Percentiles rank a stretch among this genome's conserved stretches.
These are phyloP conservation scores for Geotrichum klebahnii DNA, from an alignment of 1,139 yeast species.

Conservation along the genomic window DNA sequence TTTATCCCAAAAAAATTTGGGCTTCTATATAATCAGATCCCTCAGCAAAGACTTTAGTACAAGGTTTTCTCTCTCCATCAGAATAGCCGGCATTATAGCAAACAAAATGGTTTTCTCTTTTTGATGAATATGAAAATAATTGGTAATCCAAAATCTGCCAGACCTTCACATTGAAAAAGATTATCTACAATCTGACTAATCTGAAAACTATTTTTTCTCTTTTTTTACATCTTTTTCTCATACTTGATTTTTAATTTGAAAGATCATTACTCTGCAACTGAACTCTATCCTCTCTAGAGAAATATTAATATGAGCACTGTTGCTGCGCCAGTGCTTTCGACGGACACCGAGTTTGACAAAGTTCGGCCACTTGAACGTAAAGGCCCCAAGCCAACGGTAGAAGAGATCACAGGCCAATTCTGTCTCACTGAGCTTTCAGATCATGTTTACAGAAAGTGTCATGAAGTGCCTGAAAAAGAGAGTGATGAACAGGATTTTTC, in stretches of 20 bases:
- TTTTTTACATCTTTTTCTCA: neutral
- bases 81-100: too few species aligned
- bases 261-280: too few species aligned
- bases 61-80: too few species aligned
- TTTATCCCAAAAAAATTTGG: too few species aligned
- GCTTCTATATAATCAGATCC: too few species aligned
- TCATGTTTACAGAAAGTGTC: constrained; percentile 28
- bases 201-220: neutral
- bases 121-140: too few species aligned
- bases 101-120: too few species aligned
- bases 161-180: too few species aligned
- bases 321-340: constrained; percentile 58
- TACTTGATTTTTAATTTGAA: neutral
- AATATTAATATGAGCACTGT: constrained; percentile 12
- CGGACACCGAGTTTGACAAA: constrained; percentile 50
- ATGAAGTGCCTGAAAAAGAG: constrained; percentile 49
- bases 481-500: constrained; percentile 36
- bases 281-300: neutral
- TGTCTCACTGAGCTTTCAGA: constrained; percentile 27
- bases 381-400: constrained; percentile 37
- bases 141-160: too few species aligned
- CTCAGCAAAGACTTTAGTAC: too few species aligned
- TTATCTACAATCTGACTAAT: neutral
- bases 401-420: constrained; percentile 42
- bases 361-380: constrained; percentile 43